These are phyloP conservation scores for Cutaneotrichosporon sp. DNA, from an alignment of 1,284 basidiomycete species.

Conservation along the genomic window DNA sequence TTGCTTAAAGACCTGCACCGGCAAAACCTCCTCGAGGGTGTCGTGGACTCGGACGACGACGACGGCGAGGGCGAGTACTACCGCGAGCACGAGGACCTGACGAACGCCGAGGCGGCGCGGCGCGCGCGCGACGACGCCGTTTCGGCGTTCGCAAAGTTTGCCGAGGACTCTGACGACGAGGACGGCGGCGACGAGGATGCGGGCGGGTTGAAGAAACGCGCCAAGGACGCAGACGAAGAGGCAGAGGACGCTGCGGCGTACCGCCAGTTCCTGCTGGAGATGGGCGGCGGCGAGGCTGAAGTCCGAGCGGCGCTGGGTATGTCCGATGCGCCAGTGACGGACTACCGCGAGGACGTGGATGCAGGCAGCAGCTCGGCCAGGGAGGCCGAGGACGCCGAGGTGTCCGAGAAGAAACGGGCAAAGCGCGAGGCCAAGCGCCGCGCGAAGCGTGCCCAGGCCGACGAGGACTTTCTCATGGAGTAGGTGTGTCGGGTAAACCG, in stretches of 20 bases:
- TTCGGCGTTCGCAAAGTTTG: constrained; percentile 55
- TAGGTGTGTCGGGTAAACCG: constrained; percentile 49
- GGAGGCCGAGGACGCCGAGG: constrained; percentile 50
- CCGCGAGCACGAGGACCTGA: constrained; percentile 48
- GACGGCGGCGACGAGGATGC: constrained; percentile 51
- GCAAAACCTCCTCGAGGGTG: constrained; percentile 42
- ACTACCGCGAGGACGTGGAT: constrained; percentile 44
- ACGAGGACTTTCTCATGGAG: constrained; percentile 77
- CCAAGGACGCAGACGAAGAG: constrained; percentile 62
- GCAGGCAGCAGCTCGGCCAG: constrained; percentile 54
- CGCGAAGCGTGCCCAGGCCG: constrained; percentile 36
- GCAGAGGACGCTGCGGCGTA: constrained; percentile 75
- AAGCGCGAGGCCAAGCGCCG: constrained; percentile 53
- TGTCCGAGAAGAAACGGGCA: constrained; percentile 39
- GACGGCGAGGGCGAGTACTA: constrained; percentile 8
- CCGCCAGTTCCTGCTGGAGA: constrained; percentile 65
- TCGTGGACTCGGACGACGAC: constrained; percentile 22
- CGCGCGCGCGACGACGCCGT: constrained; percentile 75
- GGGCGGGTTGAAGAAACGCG: constrained; percentile 55
- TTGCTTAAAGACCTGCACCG: constrained; percentile 51
- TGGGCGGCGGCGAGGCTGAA: constrained; percentile 68
- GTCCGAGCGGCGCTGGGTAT: constrained; percentile 55
- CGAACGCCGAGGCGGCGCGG: constrained; percentile 74
- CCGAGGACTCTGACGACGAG: constrained; percentile 46
- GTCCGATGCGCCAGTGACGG: constrained; percentile 26